These are phyloP conservation scores for Aspergillus panamensis DNA, from an alignment of 495 filamentous ascomycete genomes.

Conservation along the genomic window DNA sequence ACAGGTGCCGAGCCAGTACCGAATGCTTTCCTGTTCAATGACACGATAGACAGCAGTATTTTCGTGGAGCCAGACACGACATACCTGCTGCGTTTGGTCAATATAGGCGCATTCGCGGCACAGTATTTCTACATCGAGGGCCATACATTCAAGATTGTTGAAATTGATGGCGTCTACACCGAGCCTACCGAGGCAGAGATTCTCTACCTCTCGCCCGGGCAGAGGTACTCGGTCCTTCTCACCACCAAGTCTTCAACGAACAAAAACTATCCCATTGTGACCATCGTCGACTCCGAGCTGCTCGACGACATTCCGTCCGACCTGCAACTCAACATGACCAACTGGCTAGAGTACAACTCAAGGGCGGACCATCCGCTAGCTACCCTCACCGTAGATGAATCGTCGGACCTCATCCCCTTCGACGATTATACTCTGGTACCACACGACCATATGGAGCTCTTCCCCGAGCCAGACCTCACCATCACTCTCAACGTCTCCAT, in stretches of 20 bases:
- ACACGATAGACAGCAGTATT: conserved; percentile 55
- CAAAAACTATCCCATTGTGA: conserved; percentile 64
- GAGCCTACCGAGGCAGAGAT: conserved; percentile 56
- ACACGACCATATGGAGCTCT: conserved; percentile 41
- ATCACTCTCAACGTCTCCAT: conserved; percentile 39
- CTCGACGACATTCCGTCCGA: conserved; percentile 30
- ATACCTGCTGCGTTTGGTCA: conserved; percentile 74
- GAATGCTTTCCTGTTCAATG: conserved; percentile 52
- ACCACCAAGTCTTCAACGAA: conserved; percentile 61
- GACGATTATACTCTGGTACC: conserved; percentile 52
- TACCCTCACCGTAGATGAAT: conserved; percentile 47
- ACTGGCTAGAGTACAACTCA: conserved; percentile 72
- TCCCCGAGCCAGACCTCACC: conserved; percentile 27
- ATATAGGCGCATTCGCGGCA: conserved; percentile 70
- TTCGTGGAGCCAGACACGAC: conserved; percentile 68
- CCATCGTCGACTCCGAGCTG: conserved; percentile 31
- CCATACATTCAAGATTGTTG: conserved; percentile 59
- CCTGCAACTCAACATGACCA: conserved; percentile 65
- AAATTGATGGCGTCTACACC: conserved; percentile 51
- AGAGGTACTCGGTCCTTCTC: conserved; percentile 66
- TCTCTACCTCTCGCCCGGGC: conserved; percentile 65
- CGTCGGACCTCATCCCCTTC: conserved; percentile 41
- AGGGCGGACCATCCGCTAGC: conserved; percentile 49
- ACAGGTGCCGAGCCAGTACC: conserved; percentile 54
- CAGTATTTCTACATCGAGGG: conserved; percentile 77